Conservation (phyloP, 2,329 filamentous ascomycete species). For the Periglandula ipomoeae region DNA sequence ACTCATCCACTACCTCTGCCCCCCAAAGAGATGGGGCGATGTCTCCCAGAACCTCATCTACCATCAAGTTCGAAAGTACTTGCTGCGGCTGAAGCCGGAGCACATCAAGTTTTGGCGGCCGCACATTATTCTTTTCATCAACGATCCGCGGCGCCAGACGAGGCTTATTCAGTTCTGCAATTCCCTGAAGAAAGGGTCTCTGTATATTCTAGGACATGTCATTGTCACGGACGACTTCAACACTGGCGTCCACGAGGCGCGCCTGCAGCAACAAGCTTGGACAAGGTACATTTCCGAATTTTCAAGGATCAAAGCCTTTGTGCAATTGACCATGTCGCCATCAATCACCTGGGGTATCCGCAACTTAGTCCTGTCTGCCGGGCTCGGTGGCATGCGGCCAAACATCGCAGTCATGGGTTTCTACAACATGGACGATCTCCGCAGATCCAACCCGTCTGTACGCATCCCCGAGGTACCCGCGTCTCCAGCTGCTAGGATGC, state of each 20-base stretch:
- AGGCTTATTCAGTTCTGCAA: conserved; percentile 87
- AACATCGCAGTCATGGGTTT: conserved; percentile 79
- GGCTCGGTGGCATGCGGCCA: conserved; percentile 78
- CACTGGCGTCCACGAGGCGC: conserved; percentile 69
- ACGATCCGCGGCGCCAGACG: conserved; percentile 72
- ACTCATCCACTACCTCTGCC: conserved; percentile 75
- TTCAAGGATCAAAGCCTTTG: conserved; percentile 79
- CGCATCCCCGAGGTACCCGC: conserved; percentile 43
- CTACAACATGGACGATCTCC: conserved; percentile 70
- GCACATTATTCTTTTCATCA: conserved; percentile 76
- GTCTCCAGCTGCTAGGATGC: conserved; percentile 25
- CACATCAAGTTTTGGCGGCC: conserved; percentile 93
- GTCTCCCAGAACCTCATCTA: conserved; percentile 87
- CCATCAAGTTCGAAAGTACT: conserved; percentile 74
- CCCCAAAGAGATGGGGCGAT: conserved; percentile 83
- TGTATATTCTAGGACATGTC: conserved; percentile 81
- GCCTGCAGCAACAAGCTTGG: conserved; percentile 73
- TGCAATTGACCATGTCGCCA: conserved; percentile 77
- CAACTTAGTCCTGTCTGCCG: conserved; percentile 73
- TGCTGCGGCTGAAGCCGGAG: conserved; percentile 73
- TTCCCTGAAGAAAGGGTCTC: conserved; percentile 75
- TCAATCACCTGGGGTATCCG: conserved; percentile 76
- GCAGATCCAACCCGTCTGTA: conserved; percentile 46
- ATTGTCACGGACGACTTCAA: conserved; percentile 80
- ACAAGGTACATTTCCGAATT: conserved; percentile 75